These are phyloP conservation scores for Xylaria venustula DNA, from an alignment of 495 filamentous ascomycete species.

Conservation along the genomic window DNA sequence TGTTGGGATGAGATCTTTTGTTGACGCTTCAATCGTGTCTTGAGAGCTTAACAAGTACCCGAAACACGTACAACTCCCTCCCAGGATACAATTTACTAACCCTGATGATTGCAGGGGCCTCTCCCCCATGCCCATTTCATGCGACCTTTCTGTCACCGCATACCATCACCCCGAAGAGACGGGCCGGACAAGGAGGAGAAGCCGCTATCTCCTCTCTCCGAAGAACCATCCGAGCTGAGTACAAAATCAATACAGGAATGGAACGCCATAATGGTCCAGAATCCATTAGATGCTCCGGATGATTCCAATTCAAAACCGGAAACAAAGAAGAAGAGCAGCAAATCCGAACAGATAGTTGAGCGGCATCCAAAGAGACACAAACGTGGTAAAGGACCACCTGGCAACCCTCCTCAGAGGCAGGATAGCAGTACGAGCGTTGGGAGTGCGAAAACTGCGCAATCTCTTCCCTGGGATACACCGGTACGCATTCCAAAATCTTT, in stretches of 20 bases:
- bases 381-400: conserved; percentile 26
- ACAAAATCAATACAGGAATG: conserved; percentile 16
- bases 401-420: conserved; percentile 24
- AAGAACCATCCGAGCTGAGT: conserved; percentile 27
- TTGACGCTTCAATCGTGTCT: no score
- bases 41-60: background rate
- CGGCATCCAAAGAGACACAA: conserved; percentile 31
- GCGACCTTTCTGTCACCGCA: conserved; percentile 61
- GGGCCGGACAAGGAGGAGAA: conserved; percentile 38
- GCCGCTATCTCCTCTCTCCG: conserved; percentile 20
- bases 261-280: conserved; percentile 10
- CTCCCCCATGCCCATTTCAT: conserved; percentile 66
- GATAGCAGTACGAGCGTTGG: conserved; percentile 13
- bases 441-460: conserved; percentile 14
- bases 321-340: conserved; percentile 37
- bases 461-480: conserved; percentile 26
- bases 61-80: background rate
- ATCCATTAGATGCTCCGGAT: conserved; percentile 23
- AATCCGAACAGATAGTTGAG: conserved; percentile 29
- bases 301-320: conserved; percentile 37
- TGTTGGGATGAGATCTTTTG: no score
- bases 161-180: conserved; percentile 43
- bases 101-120: conserved; percentile 34
- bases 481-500: background rate
- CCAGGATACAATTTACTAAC: background rate